phyloP scores from a whole-genome alignment of 2,329 filamentous ascomycete genomes.

The Gremmenia infestans region DNA sequence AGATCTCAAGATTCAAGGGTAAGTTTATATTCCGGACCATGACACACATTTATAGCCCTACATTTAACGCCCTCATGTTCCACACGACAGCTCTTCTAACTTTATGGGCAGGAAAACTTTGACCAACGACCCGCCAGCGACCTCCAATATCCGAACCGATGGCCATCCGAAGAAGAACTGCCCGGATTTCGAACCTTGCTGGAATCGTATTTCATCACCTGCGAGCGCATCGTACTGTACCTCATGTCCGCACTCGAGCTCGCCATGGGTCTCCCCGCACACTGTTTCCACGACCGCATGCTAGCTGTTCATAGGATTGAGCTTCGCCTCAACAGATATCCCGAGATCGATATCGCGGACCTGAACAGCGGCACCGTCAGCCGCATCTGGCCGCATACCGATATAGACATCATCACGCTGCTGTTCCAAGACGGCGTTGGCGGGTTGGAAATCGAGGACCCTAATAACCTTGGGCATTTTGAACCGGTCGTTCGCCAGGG shows the following conservation, averaged over 20 bases:
- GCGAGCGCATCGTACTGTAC: background rate
- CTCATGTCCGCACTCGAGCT: constrained; percentile 9
- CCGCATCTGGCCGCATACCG: constrained; percentile 32
- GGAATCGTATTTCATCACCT: constrained; percentile 36
- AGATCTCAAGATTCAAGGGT: too few relatives aligned
- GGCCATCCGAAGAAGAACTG: constrained; percentile 38
- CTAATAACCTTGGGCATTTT: constrained; percentile 33
- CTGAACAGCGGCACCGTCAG: constrained; percentile 19
- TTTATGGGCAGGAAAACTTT: constrained; percentile 9
- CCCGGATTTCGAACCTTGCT: constrained; percentile 43
- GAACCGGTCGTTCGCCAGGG: constrained; percentile 29
- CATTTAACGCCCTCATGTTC: too few relatives aligned
- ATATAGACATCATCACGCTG: constrained; percentile 41
- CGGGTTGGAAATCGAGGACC: constrained; percentile 41
- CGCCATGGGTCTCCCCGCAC: background rate
- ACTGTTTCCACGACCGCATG: constrained; percentile 2
- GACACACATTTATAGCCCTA: too few relatives aligned
- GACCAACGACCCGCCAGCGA: constrained; percentile 6
- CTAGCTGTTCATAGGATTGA: constrained; percentile 6
- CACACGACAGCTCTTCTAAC: too few relatives aligned
- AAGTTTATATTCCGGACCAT: too few relatives aligned
- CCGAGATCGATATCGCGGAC: constrained; percentile 25
- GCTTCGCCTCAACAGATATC: constrained; percentile 40
- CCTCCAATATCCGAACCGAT: constrained; percentile 36
- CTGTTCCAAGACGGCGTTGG: constrained; percentile 41